phyloP scores from a whole-genome alignment of 768 basidiomycete genomes.

The Russula griseocarnosa region DNA sequence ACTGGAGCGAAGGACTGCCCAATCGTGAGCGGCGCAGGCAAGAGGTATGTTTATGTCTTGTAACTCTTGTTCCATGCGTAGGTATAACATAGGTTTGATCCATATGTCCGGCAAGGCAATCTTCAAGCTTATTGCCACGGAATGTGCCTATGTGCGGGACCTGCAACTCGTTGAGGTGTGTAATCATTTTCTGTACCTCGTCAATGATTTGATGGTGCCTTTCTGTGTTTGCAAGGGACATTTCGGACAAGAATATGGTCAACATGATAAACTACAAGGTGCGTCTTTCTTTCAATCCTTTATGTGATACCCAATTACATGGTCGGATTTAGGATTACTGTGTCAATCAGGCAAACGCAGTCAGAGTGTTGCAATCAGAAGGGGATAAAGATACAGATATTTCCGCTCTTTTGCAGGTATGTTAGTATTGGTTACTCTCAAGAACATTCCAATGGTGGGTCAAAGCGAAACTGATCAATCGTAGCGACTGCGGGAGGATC shows the following conservation, averaged over 20 bases:
- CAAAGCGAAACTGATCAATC: constrained; percentile 8
- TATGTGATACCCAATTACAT: not conserved
- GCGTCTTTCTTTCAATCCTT: constrained; percentile 26
- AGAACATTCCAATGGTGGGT: not conserved
- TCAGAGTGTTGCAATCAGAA: constrained; percentile 69
- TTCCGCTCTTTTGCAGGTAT: constrained; percentile 62
- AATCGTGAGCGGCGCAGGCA: constrained; percentile 77
- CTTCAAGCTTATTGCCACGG: constrained; percentile 92
- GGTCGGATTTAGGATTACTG: constrained; percentile 66
- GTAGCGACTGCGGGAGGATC: constrained; percentile 73
- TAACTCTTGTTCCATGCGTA: no score
- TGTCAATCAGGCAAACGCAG: constrained; percentile 77
- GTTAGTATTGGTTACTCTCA: not conserved
- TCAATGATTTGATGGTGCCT: not conserved
- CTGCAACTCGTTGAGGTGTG: constrained; percentile 84
- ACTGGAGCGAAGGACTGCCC: constrained; percentile 75
- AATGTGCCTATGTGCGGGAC: constrained; percentile 85
- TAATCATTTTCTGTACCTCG: not conserved
- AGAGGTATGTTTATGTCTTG: constrained; percentile 49
- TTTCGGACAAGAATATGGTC: constrained; percentile 67
- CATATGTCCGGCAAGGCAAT: constrained; percentile 53
- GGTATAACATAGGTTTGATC: not conserved
- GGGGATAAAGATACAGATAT: constrained; percentile 65
- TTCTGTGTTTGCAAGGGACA: constrained; percentile 46
- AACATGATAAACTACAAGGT: constrained; percentile 82